phyloP scores from a whole-genome alignment of 2,329 filamentous ascomycete genomes.

The Cytospora piceicola region DNA sequence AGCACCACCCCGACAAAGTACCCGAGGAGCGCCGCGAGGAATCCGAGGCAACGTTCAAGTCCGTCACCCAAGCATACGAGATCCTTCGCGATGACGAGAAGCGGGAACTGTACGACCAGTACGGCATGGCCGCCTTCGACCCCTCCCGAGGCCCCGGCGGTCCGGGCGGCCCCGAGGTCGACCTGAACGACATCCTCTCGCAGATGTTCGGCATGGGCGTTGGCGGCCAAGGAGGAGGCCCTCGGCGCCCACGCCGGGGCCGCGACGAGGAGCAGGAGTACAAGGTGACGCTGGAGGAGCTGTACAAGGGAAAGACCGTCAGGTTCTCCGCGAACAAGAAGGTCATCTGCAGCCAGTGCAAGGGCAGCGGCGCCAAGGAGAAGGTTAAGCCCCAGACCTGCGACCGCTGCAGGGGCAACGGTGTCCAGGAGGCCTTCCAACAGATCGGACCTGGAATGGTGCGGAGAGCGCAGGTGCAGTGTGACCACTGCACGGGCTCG shows the following conservation, averaged over 20 bases:
- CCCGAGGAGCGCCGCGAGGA: slow-evolving; percentile 80
- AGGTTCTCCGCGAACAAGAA: slow-evolving; percentile 97
- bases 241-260: slow-evolving; percentile 69
- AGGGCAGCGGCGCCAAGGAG: slow-evolving; percentile 87
- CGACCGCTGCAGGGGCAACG: slow-evolving; percentile 80
- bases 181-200: slow-evolving; percentile 88
- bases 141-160: slow-evolving; percentile 64
- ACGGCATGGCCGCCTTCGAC: slow-evolving; percentile 96
- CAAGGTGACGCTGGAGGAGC: slow-evolving; percentile 86
- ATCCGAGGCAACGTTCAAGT: slow-evolving; percentile 91
- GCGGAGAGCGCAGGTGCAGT: slow-evolving; percentile 77
- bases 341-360: slow-evolving; percentile 83
- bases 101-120: slow-evolving; percentile 85
- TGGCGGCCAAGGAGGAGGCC: slow-evolving; percentile 59
- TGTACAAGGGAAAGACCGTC: slow-evolving; percentile 98
- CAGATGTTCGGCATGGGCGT: slow-evolving; percentile 88
- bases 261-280: slow-evolving; percentile 89
- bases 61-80: slow-evolving; percentile 92
- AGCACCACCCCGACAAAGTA: slow-evolving; percentile 95
- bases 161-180: slow-evolving; percentile 69
- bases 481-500: slow-evolving; percentile 82
- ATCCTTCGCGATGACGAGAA: slow-evolving; percentile 97
- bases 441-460: slow-evolving; percentile 87
- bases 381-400: slow-evolving; percentile 85
- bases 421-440: slow-evolving; percentile 75